These are phyloP conservation scores for Cryptococcus maquisensis DNA, from an alignment of 1,284 basidiomycete genomes.

Conservation along the genomic window DNA sequence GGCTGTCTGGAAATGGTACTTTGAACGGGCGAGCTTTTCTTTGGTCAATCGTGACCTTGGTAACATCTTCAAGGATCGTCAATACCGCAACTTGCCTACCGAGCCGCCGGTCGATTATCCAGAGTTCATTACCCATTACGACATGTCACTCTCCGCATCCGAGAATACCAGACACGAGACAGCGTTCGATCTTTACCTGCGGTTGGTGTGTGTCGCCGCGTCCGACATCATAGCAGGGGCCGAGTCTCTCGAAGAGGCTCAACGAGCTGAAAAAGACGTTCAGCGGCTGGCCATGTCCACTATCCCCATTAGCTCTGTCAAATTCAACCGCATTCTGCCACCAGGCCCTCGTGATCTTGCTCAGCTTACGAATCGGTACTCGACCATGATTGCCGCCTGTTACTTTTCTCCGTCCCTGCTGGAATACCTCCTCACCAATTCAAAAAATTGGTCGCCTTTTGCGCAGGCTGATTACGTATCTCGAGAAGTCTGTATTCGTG, in stretches of 20 bases:
- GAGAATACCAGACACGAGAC: constrained; percentile 59
- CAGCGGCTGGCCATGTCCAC: constrained; percentile 74
- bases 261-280: constrained; percentile 53
- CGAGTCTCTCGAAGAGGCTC: constrained; percentile 39
- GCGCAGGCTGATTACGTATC: constrained; percentile 64
- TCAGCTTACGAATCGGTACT: constrained; percentile 81
- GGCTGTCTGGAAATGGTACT: constrained; percentile 68
- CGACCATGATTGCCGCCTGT: constrained; percentile 69
- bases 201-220: constrained; percentile 48
- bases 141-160: constrained; percentile 58
- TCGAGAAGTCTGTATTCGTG: constrained; percentile 68
- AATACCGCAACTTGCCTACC: constrained; percentile 69
- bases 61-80: constrained; percentile 73
- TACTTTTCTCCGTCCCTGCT: constrained; percentile 61
- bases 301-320: constrained; percentile 62
- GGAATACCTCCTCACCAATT: constrained; percentile 55
- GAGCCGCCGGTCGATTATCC: constrained; percentile 71
- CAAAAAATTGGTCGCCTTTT: constrained; percentile 53
- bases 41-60: constrained; percentile 62
- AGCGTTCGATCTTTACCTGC: constrained; percentile 71
- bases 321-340: constrained; percentile 58
- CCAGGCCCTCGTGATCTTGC: constrained; percentile 63
- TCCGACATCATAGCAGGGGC: constrained; percentile 42
- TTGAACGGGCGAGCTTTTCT: constrained; percentile 62
- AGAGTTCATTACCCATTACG: constrained; percentile 63